phyloP scores from a whole-genome alignment of 331 rosid species.

The Acacia concinna region DNA sequence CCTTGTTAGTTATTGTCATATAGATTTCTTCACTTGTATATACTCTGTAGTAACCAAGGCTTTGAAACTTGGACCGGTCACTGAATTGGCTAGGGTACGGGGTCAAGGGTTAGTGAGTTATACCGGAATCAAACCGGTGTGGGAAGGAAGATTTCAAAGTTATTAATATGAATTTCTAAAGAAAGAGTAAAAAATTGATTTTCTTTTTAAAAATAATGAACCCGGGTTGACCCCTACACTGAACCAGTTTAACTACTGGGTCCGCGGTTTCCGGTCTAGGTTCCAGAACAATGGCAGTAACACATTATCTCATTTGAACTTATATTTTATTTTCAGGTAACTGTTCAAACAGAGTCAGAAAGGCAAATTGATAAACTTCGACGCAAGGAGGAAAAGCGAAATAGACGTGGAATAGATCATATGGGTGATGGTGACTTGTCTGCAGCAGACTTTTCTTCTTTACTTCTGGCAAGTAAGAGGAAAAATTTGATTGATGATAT shows the following conservation, averaged over 20 bases:
- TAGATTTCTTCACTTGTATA: slow-evolving; percentile 20
- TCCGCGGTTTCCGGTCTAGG: no score
- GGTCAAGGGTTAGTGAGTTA: no score
- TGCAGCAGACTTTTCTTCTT: slow-evolving; percentile 65
- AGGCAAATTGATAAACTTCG: slow-evolving; percentile 92
- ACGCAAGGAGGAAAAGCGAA: slow-evolving; percentile 92
- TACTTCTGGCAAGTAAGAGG: slow-evolving; percentile 85
- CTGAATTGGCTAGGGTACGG: no score
- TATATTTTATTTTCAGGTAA: slow-evolving; percentile 53
- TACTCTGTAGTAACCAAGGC: background rate
- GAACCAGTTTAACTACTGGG: no score
- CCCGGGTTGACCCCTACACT: no score
- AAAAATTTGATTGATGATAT: slow-evolving; percentile 68
- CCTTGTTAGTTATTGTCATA: slow-evolving; percentile 22
- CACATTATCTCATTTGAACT: slow-evolving; percentile 20
- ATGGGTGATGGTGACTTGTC: slow-evolving; percentile 69
- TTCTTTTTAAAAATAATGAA: no score
- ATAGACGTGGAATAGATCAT: slow-evolving; percentile 72
- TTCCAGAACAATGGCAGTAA: no score
- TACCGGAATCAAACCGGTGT: no score
- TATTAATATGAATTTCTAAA: no score
- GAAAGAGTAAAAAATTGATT: no score
- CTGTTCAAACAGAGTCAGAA: slow-evolving; percentile 88
- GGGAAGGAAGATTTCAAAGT: no score
- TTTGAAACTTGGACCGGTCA: no score